Evolutionary conservation across 805 yeast genomes (phyloP).

Genomic region (Priceomyces castillae): DNA sequence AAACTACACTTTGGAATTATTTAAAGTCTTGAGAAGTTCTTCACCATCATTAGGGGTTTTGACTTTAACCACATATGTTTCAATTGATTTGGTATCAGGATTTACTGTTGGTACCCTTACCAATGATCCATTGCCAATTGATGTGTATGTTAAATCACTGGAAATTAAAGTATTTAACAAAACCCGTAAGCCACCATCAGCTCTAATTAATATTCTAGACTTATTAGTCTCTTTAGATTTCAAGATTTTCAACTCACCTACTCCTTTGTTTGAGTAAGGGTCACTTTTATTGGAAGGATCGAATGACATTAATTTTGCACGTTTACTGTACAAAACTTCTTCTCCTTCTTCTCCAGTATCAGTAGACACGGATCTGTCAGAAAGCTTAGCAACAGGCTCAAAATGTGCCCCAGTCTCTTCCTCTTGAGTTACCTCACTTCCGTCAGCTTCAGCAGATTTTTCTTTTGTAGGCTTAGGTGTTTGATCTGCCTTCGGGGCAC

Average conservation of each 20-base stretch:
- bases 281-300: conserved; percentile 46
- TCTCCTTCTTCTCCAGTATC: conserved; percentile 89
- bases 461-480: neutral
- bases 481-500: neutral
- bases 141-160: conserved; percentile 56
- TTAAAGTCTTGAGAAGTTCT: conserved; percentile 40
- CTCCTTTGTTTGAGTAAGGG: conserved; percentile 64
- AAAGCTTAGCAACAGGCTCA: conserved; percentile 30
- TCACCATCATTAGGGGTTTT: conserved; percentile 72
- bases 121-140: conserved; percentile 61
- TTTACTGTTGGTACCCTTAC: conserved; percentile 66
- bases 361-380: conserved; percentile 46
- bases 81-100: conserved; percentile 50
- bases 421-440: conserved; percentile 29
- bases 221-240: conserved; percentile 59
- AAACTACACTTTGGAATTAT: conserved; percentile 21
- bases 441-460: conserved; percentile 16
- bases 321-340: conserved; percentile 56
- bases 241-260: conserved; percentile 79
- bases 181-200: conserved; percentile 85
- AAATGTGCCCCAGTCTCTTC: conserved; percentile 50
- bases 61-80: conserved; percentile 70
- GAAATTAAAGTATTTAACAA: conserved; percentile 65
- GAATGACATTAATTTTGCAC: conserved; percentile 68
- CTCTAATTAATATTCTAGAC: conserved; percentile 71